Evolutionary conservation across 805 yeast species (phyloP), one percentile per base, ranked within the genome.

Genomic region (Maudiozyma barnettii): DNA sequence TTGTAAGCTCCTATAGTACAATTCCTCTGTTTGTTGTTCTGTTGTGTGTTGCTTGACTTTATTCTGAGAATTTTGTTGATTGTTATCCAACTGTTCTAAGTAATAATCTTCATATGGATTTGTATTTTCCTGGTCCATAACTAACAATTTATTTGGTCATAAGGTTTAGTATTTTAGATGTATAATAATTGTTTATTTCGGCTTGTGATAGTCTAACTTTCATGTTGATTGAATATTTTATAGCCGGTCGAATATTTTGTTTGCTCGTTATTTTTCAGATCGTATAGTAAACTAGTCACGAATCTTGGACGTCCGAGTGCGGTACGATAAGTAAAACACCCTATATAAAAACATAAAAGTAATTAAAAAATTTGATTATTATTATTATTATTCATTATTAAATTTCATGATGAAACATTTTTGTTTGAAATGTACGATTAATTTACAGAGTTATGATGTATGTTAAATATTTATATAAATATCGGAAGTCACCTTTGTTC

Each of bases 71-170:
- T 23, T 29, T 19, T 19, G 22, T 12, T 8, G 4, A 14, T 30
- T 38, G 19, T 29, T 29, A n/a, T 46, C 23, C 10, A 41, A 13
- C 21, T 46, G 30, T 6, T 49, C 43, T 10, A 44, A 13, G 26
- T 49, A 47, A 31, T 46, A 52, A 22, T 51, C 48, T 14, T 52
- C 54, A 30, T 50, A 51, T 4, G 49, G 45, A 43, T 50, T 47
- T 18, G 21, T 23, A 35, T 40, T 43, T 20, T 47, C 49, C 10
- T 43, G 18, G n/a, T 39, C 26, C 49, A 47, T 47, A 19, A 37
- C 18, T 35, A 8, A 35, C 8, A 18, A n/a, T 35, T 26, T 26
- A 6, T 12, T 26, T 26, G 2, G 4, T 4, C 10, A 26, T 6
- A 26, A 12, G 30, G 10, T 26, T 6, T 12, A 3, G 8, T 26